phyloP scores from a whole-genome alignment of 495 filamentous ascomycete species.

The Daldinia grandis region DNA sequence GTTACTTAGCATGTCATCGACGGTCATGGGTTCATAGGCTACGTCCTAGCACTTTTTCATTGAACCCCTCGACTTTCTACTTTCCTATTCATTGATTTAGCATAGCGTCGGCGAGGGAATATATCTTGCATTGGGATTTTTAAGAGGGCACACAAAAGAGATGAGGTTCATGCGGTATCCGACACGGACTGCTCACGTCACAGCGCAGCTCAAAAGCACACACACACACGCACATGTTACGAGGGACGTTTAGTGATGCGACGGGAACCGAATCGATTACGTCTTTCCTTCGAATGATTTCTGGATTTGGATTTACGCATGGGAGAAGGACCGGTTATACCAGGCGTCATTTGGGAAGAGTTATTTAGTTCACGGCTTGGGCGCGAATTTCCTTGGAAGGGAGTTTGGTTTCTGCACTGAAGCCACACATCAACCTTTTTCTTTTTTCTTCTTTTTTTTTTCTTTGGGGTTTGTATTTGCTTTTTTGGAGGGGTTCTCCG shows the following conservation, averaged over 20 bases:
- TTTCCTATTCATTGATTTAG: conserved; percentile 27
- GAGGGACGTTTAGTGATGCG: conserved; percentile 25
- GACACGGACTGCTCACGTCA: conserved; percentile 21
- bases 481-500: not conserved
- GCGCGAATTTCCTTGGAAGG: conserved; percentile 18
- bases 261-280: conserved; percentile 14
- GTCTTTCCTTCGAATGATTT: conserved; percentile 6
- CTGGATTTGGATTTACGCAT: conserved; percentile 21
- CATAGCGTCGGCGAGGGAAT: conserved; percentile 40
- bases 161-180: conserved; percentile 33
- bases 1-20: conserved; percentile 21
- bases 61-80: not conserved
- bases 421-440: not conserved
- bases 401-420: conserved; percentile 5
- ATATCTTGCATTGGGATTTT: conserved; percentile 28
- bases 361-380: conserved; percentile 2
- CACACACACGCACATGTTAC: conserved; percentile 9
- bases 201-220: conserved; percentile 15
- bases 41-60: conserved; percentile 27
- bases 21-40: conserved; percentile 22
- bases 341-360: conserved; percentile 35
- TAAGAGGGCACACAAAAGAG: conserved; percentile 35
- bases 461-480: not conserved
- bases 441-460: conserved; percentile 11
- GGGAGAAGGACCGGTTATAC: conserved; percentile 29